Conservation (phyloP, 73 alveolate species). For the Breviolum minutum region DNA sequence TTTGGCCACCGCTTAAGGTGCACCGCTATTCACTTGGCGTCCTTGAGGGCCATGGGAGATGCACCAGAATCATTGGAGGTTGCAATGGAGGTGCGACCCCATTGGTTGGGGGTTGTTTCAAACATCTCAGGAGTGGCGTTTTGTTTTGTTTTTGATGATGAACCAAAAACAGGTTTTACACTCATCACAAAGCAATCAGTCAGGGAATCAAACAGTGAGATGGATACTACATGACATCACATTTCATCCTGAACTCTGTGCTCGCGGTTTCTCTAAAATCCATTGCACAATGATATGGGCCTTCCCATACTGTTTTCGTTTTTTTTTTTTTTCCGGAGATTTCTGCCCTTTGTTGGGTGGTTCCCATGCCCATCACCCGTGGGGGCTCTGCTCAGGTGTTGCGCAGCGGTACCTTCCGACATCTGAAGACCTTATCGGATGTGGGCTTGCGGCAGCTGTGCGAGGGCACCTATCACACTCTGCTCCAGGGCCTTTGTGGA, state of each 20-base stretch:
- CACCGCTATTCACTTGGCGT: constrained; percentile 40
- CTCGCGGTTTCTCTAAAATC: too few species aligned
- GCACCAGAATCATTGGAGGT: not conserved
- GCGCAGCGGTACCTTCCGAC: constrained; percentile 54
- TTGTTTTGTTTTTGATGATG: not conserved
- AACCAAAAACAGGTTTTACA: not conserved
- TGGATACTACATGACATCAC: too few species aligned
- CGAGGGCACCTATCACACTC: constrained; percentile 17
- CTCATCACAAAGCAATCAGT: not conserved
- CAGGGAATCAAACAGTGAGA: not conserved
- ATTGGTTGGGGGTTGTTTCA: too few species aligned
- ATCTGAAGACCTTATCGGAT: not conserved
- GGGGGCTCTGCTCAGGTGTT: constrained; percentile 10
- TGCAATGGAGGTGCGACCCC: not conserved
- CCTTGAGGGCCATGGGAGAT: not conserved
- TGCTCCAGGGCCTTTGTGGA: constrained; percentile 7
- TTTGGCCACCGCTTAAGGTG: not conserved
- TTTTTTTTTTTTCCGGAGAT: too few species aligned
- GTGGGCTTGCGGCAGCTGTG: constrained; percentile 55
- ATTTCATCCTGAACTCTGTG: too few species aligned
- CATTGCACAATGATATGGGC: too few species aligned
- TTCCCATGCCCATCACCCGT: not conserved
- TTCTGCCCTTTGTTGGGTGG: not conserved
- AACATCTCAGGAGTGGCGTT: not conserved
- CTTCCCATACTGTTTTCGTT: too few species aligned